Conservation (phyloP, 495 filamentous ascomycete genomes). For the Podospora didyma region DNA sequence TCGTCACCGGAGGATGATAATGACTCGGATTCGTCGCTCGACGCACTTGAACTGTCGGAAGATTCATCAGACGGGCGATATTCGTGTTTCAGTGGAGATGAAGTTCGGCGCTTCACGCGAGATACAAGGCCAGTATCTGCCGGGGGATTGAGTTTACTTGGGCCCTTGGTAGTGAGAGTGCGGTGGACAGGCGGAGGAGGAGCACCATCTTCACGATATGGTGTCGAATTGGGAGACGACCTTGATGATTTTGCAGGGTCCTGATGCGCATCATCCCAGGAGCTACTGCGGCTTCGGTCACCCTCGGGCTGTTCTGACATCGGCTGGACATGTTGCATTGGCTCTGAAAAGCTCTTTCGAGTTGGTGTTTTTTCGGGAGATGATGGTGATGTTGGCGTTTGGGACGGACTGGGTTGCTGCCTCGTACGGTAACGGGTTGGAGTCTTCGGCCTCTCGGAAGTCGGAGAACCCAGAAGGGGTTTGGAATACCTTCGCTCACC, state of each 20-base stretch:
- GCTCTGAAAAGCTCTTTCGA: conserved; percentile 21
- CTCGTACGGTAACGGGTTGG: conserved; percentile 22
- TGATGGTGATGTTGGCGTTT: conserved; percentile 21
- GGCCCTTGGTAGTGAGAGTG: conserved; percentile 36
- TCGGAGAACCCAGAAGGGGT: conserved; percentile 7
- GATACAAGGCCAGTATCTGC: conserved; percentile 36
- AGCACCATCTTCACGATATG: conserved; percentile 39
- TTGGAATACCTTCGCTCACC: conserved; percentile 55
- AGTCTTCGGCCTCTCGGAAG: conserved; percentile 19
- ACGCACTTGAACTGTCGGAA: conserved; percentile 47
- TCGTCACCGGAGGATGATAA: conserved; percentile 47
- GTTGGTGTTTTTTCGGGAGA: conserved; percentile 27
- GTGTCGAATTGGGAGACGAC: conserved; percentile 41
- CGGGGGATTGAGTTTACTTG: conserved; percentile 45
- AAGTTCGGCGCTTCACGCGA: conserved; percentile 64
- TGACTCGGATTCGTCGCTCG: conserved; percentile 39
- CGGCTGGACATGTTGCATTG: conserved; percentile 1
- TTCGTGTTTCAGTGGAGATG: conserved; percentile 95
- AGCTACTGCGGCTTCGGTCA: neutral
- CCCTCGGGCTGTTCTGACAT: neutral
- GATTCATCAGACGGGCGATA: conserved; percentile 83
- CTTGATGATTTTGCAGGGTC: conserved; percentile 31
- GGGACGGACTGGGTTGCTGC: conserved; percentile 13
- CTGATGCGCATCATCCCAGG: conserved; percentile 22
- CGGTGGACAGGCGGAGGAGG: conserved; percentile 52